phyloP scores from a whole-genome alignment of 805 yeast genomes.

The Teunomyces kruisii region DNA sequence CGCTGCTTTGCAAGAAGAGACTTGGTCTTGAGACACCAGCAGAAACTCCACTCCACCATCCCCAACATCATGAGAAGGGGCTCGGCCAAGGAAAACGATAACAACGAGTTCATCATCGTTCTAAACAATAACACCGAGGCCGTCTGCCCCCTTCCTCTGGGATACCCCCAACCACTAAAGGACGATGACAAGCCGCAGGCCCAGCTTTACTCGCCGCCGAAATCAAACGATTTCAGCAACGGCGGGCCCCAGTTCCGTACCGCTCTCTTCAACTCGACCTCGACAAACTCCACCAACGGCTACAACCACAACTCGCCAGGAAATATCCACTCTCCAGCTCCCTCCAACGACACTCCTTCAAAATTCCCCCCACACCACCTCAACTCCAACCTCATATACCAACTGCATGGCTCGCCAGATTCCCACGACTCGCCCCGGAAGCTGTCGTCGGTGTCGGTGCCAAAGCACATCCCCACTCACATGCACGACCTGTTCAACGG shows the following conservation, averaged over 20 bases:
- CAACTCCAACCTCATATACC: background rate
- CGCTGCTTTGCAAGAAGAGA: slow-evolving; percentile 92
- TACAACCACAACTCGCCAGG: slow-evolving; percentile 27
- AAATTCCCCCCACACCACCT: slow-evolving; percentile 12
- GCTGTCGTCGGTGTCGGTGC: background rate
- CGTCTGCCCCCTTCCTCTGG: slow-evolving; percentile 46
- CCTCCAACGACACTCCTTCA: slow-evolving; percentile 1
- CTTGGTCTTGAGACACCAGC: slow-evolving; percentile 88
- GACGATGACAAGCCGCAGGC: slow-evolving; percentile 5
- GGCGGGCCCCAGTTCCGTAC: slow-evolving; percentile 13
- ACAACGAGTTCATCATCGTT: slow-evolving; percentile 52
- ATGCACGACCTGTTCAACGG: background rate
- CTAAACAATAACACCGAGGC: slow-evolving; percentile 52
- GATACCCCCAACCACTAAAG: slow-evolving; percentile 2
- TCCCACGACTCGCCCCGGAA: slow-evolving; percentile 3
- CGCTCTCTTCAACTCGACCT: slow-evolving; percentile 10
- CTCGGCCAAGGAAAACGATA: slow-evolving; percentile 28
- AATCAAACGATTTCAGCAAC: slow-evolving; percentile 5
- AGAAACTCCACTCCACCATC: slow-evolving; percentile 72
- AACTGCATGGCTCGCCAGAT: background rate
- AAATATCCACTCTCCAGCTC: slow-evolving; percentile 7
- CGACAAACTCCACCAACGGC: slow-evolving; percentile 16
- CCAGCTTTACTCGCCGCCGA: slow-evolving; percentile 16
- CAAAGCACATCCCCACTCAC: slow-evolving; percentile 8
- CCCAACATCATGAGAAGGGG: slow-evolving; percentile 41